Base-by-base conservation (phyloP, 192 early-diverging fungal genomes). In the Entomortierella parvispora region DNA sequence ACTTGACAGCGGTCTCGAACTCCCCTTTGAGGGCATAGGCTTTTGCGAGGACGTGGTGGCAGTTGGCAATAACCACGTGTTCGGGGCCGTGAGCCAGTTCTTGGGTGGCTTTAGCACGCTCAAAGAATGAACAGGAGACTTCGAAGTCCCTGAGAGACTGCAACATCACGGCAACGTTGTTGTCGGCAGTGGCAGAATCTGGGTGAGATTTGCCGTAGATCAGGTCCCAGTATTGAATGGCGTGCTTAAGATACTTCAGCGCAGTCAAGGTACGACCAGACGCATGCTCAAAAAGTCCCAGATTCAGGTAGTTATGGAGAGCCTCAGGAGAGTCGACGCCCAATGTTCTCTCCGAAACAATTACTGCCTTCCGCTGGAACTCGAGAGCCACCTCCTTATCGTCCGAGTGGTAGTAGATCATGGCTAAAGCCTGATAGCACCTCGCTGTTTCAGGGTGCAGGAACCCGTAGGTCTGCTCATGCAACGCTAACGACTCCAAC, bases 381-480 rank as follows among this genome's bases (percentile, higher is more conserved):
- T 98, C 90, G 6, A 88, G 80, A 5, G 90, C 87, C 28, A 82
- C 75, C 55, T 88, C 88, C 52, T 79, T 76, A 26, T 88, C 90
- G 17, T 89, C 87, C 15, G 79, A 58, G 23, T 97, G 89, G 68
- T 94, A 91, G 72, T 92, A 91, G 20, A 91, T 82, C 86, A 95
- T 85, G 17, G 97, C 93, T 46, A 97, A 83, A 17, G 88, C 86
- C 14, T 88, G 86, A 80, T 96, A 96, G 64, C 91, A 90, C 32
- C 93, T 90, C n/a, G 89, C 91, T 22, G 94, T 95, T 61, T 97
- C 95, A 0, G 91, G 86, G 65, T 99, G 96, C 60, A 98, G 71
- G 61, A 94, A 93, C 15, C 96, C 96, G 79, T 92, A 96, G 15
- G 91, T 92, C 80, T 97, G 96, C 83, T 99, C 97, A 76, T 94